Base-by-base conservation (phyloP, 2,329 filamentous ascomycete genomes). In the Aspergillus fumigatiaffinis region DNA sequence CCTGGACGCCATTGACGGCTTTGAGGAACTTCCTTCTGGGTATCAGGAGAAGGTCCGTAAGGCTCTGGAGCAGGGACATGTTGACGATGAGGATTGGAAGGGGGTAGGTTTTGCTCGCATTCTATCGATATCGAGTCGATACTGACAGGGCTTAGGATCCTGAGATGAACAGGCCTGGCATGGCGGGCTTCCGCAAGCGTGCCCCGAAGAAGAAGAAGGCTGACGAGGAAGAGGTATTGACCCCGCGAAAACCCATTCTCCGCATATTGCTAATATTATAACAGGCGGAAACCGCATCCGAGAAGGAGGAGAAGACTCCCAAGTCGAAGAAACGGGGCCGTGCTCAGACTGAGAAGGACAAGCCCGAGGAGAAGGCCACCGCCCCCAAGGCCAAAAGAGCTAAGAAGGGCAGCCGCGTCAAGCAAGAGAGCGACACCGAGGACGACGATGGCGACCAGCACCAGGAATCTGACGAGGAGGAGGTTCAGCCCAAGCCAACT, bases 81-180 rank as follows among this genome's bases (percentile, higher is more conserved):
- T 97, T 66, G 88, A 89, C 64, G 82, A 91, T 46, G 87, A 90
- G 52, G 93, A 97, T 66, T 97, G 91, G 86, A 93, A 88, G 35
- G 91, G 91, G 12, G 92, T 96, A 82, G 77, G 89, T 52, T n/a
- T 28, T 20, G 42, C 25, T 32, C 54, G 28, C 46, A 61, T 17
- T 26, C 5, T 14, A 14, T 17, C 0, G 23, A 12, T 7, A 1
- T 47, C 14, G 4, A 7, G 21, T 44, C 56, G 52, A 49, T 60
- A 38, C 58, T 52, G 29, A 67, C 56, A 26, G 3, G 4, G 38
- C 52, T 52, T 63, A 94, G 90, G 90, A 95, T 63, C 78, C 84
- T 3, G 88, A 89, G 68, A 83, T 85, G 76, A 95, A 94, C 70
- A 80, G 83, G 21, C 87, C 84, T 3, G 89, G 89, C 17, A 79